A percentile compares a stretch with the other conserved stretches of the same genome.
These are phyloP conservation scores for Cryoendolithus antarcticus DNA, from an alignment of 2,329 filamentous ascomycete species.

Conservation along the genomic window DNA sequence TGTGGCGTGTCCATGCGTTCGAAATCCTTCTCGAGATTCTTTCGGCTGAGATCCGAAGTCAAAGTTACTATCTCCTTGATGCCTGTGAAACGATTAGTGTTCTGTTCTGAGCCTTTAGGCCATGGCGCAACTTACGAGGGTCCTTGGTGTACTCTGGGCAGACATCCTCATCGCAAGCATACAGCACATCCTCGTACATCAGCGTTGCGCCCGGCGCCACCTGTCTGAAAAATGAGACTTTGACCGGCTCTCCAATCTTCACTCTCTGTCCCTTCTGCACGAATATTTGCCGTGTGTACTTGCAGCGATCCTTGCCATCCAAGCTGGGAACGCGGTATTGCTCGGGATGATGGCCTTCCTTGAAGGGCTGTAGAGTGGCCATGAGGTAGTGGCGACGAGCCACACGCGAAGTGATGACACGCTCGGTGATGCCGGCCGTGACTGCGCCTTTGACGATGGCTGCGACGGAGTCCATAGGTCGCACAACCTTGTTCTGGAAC, in stretches of 20 bases:
- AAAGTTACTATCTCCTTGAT: slow-evolving; percentile 99
- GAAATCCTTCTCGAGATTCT: slow-evolving; percentile 98
- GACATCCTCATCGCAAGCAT: slow-evolving; percentile 94
- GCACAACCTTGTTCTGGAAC: slow-evolving; percentile 95
- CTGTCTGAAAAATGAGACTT: slow-evolving; percentile 96
- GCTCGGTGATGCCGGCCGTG: slow-evolving; percentile 92
- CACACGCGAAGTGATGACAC: slow-evolving; percentile 91
- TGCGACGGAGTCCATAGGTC: slow-evolving; percentile 96
- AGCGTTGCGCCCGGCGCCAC: slow-evolving; percentile 92
- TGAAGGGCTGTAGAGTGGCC: slow-evolving; percentile 97
- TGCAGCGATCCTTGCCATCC: slow-evolving; percentile 95
- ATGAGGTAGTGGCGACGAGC: slow-evolving; percentile 97
- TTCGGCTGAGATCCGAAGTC: slow-evolving; percentile 89
- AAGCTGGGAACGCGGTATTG: slow-evolving; percentile 94
- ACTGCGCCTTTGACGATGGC: slow-evolving; percentile 98
- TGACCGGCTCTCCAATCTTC: slow-evolving; percentile 98
- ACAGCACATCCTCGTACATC: slow-evolving; percentile 98
- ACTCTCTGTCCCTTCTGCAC: slow-evolving; percentile 97
- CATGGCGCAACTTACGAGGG: slow-evolving; percentile 58
- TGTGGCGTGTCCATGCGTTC: slow-evolving; percentile 98
- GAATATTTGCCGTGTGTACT: slow-evolving; percentile 96
- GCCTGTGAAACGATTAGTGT: slow-evolving; percentile 39
- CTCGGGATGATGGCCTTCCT: slow-evolving; percentile 96
- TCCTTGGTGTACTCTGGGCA: slow-evolving; percentile 99
- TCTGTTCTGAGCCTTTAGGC: background rate